Base-by-base conservation (phyloP, 176 grass and related monocot species). In the Raddia guianensis region DNA sequence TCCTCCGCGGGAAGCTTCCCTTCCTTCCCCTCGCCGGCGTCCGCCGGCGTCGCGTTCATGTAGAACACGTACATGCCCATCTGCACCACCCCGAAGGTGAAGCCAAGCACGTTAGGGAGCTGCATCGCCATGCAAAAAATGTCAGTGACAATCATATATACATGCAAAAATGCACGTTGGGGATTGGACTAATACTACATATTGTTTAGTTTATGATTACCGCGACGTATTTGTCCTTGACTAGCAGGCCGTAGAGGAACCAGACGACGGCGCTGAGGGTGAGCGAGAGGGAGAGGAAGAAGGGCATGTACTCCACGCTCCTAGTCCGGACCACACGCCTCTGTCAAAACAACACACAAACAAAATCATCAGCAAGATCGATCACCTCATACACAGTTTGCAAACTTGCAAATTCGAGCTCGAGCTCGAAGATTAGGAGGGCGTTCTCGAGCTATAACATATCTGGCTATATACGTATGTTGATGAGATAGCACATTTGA, bases 221-320 rank as follows among this genome's bases (percentile, higher is more conserved):
- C 70, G 83, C 83, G 0, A 98, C 83, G 3, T 92, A 98, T 87
- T 89, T 86, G 83, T 98, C 95, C 74, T 91, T 92, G 32, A 84
- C 90, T 45, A 94, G 78, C 5, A 98, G 77, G 19, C 94, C 94
- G 27, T 97, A 97, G 44, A 91, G 78, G 84, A 94, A 97, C 94
- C 94, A 97, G 20, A 87, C 87, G 18, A 94, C 72, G 0, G 94
- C 89, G 42, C 91, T 94, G 13, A 97, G 47, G 21, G 94, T 97
- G 60, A 98, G 95, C 48, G 89, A 92, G 69, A 98, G 82, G 7
- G 95, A 98, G 52, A 98, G 90, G 1, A 54, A 87, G 86, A 97
- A 94, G 10, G 94, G 94, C 91, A 97, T 94, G 85, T 92, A 97
- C 47, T 97, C 91, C 0, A 97, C 92, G 15, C 95, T 98, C 49